Percentiles rank a stretch among this genome's conserved stretches.
phyloP scores from a whole-genome alignment of 2,329 filamentous ascomycete genomes.

The Neopestalotiopsis sp. region DNA sequence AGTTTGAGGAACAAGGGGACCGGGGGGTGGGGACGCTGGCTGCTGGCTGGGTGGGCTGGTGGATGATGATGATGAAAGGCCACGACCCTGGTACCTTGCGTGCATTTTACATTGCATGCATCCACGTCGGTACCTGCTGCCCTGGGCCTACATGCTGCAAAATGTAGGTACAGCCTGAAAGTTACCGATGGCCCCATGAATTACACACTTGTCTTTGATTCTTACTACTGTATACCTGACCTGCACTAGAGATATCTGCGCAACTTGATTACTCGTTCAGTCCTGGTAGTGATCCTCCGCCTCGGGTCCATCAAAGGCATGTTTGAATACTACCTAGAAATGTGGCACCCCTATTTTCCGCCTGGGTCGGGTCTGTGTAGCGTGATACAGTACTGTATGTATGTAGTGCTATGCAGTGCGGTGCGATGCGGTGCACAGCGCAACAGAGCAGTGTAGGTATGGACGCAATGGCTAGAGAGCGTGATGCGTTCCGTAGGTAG shows the following conservation, averaged over 20 bases:
- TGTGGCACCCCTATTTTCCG: conserved; percentile 1
- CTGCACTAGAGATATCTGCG: not conserved
- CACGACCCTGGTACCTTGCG: not conserved
- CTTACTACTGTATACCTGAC: not conserved
- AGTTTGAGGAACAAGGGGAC: too few relatives aligned
- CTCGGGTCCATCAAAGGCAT: not conserved
- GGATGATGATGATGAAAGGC: not conserved
- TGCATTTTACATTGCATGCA: conserved; percentile 1
- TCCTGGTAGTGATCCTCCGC: conserved; percentile 1
- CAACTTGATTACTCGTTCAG: not conserved
- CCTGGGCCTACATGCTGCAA: not conserved
- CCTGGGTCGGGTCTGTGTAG: not conserved
- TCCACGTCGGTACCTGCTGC: not conserved
- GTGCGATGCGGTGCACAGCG: too few relatives aligned
- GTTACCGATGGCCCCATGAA: too few relatives aligned
- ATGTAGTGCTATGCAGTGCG: not conserved
- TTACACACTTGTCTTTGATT: too few relatives aligned
- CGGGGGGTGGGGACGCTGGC: too few relatives aligned
- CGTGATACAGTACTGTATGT: not conserved
- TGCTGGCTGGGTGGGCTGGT: too few relatives aligned
- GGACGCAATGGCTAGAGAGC: too few relatives aligned
- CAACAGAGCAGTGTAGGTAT: too few relatives aligned
- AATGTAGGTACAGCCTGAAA: not conserved
- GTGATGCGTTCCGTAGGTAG: too few relatives aligned
- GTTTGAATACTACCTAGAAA: not conserved